These are phyloP conservation scores for Alternaria alternata DNA, from an alignment of 2,329 filamentous ascomycete genomes.

Conservation along the genomic window DNA sequence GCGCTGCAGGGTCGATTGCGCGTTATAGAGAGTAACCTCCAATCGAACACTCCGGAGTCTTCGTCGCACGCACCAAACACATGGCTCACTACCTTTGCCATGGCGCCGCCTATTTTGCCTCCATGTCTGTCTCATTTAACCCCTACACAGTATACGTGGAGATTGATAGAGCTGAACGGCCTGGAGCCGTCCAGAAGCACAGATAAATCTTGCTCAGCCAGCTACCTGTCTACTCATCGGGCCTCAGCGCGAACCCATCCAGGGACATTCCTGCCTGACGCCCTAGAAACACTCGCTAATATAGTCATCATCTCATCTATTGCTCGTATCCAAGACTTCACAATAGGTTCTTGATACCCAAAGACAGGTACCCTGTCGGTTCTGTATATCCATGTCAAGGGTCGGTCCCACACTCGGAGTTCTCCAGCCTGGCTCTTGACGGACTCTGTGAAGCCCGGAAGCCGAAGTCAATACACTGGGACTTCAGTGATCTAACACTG, in stretches of 20 bases:
- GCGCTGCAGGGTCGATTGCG: slow-evolving; percentile 1
- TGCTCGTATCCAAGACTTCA: neutral
- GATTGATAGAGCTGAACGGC: neutral
- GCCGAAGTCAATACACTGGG: neutral
- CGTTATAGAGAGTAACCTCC: neutral
- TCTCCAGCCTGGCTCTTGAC: neutral
- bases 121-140: neutral
- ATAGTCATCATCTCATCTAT: neutral
- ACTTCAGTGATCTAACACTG: neutral
- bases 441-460: too few relatives aligned
- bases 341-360: neutral
- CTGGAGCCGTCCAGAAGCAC: neutral
- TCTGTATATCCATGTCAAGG: neutral
- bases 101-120: neutral
- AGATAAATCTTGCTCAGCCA: neutral
- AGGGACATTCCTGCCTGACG: neutral
- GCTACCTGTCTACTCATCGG: neutral
- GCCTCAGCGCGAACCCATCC: neutral
- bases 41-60: neutral
- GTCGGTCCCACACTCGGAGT: neutral
- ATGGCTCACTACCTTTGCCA: slow-evolving; percentile 3
- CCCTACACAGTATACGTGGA: neutral
- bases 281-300: neutral
- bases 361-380: neutral
- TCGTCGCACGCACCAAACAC: neutral